Evolutionary conservation across 148 eudicot genomes (phyloP).

Genomic region (Rhododendron ferrugineum): DNA sequence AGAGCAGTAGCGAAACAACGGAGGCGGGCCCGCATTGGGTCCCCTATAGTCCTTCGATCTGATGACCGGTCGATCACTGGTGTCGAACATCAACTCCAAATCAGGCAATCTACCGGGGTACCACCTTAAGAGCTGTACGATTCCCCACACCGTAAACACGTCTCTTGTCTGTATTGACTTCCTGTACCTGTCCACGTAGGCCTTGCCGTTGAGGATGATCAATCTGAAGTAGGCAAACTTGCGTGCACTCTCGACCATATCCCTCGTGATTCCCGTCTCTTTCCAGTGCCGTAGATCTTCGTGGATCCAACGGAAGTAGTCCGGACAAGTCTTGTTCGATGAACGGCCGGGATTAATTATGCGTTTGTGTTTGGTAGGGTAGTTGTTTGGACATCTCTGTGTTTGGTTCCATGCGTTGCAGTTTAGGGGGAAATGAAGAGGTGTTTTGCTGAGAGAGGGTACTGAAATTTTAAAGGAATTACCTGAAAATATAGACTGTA

Average conservation of each 20-base stretch:
- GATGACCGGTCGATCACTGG: conserved; percentile 55
- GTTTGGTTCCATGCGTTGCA: conserved; percentile 32
- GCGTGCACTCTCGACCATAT: conserved; percentile 59
- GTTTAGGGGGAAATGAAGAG: conserved; percentile 11
- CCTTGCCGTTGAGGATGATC: conserved; percentile 51
- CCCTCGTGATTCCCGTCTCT: conserved; percentile 52
- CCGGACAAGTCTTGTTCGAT: conserved; percentile 49
- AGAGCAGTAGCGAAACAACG: conserved; percentile 71
- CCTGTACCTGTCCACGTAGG: conserved; percentile 58
- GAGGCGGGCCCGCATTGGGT: conserved; percentile 44
- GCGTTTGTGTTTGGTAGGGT: conserved; percentile 23
- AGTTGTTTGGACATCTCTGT: conserved; percentile 41
- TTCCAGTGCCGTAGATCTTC: conserved; percentile 74
- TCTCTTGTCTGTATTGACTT: conserved; percentile 57
- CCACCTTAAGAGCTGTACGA: conserved; percentile 56
- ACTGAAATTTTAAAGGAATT: neutral
- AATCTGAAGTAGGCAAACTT: conserved; percentile 53
- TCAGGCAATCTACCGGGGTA: conserved; percentile 88
- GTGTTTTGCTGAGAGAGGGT: neutral
- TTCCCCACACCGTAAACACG: conserved; percentile 69
- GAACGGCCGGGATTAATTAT: conserved; percentile 13
- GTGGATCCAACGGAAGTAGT: conserved; percentile 82
- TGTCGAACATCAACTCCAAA: conserved; percentile 67
- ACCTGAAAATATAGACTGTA: conserved; percentile 17
- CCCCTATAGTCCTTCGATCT: conserved; percentile 17